Base-by-base conservation (phyloP, 352 stramenopile genomes). In the Aphanomyces cochlioides region DNA sequence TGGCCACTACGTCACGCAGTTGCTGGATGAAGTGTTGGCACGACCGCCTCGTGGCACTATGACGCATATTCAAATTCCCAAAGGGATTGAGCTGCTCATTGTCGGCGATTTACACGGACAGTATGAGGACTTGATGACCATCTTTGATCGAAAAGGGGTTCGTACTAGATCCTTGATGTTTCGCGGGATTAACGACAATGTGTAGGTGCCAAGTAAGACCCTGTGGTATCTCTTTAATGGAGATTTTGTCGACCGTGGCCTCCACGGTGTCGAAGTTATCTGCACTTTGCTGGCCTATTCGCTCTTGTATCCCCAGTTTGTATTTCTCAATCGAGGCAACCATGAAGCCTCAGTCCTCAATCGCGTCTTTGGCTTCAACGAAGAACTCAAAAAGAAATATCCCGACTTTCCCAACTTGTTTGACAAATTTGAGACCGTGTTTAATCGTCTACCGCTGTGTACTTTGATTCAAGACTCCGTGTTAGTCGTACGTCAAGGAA, bases 181-280 rank as follows among this genome's bases (percentile, higher is more conserved):
- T 28, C 28, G 28, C 28, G 28, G 28, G 2, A 28, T 28, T 37
- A 47, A 53, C 2, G 45, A 53, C 1, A 2, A 15, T 12, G 10
- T n/a, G 50, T 58, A 58, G 50, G 50, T 94, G 19, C 95, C 96
- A 1, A 92, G 78, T 50, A 69, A 77, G 17, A 93, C 90, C 56
- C 98, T 90, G 53, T 90, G 85, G 81, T 97, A 98, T 74, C 74
- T 98, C 0, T 98, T 98, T 75, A 98, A 98, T 66, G 95, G 95
- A 3, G 95, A 98, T 72, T 98, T 98, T 73, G 96, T 98, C 28
- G 96, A 98, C 77, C 87, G 96, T 1, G 96, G 96, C 4, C 87
- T 80, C 1, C 84, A 97, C 39, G 92, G 93, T 28, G 82, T 96
- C n/a, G 94, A 98, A 74, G 88, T 98, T 4, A 90, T 97, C 54